Evolutionary conservation across 352 stramenopile species (phyloP).

Genomic region (Pythium coloratum): DNA sequence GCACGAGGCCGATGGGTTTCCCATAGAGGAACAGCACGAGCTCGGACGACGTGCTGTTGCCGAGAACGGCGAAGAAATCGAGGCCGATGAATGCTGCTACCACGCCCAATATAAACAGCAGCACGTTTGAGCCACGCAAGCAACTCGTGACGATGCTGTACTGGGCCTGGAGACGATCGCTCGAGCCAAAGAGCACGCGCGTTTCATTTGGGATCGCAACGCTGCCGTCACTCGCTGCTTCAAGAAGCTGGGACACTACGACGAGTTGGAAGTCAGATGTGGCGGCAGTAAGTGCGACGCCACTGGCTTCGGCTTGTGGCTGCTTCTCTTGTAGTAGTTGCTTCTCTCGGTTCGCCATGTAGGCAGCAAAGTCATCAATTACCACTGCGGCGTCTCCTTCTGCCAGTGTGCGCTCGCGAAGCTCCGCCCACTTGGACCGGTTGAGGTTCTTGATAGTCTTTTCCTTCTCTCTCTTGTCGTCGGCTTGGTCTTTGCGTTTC

Average conservation of each 20-base stretch:
- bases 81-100: conserved; percentile 28
- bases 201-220: conserved; percentile 20
- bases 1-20: conserved; percentile 27
- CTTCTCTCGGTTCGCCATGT: conserved; percentile 37
- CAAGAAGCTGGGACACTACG: neutral
- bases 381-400: conserved; percentile 4
- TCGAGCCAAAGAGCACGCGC: conserved; percentile 50
- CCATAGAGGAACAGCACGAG: conserved; percentile 37
- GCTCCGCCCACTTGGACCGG: conserved; percentile 61
- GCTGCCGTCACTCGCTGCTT: neutral
- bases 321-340: conserved; percentile 17
- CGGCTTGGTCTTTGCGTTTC: conserved; percentile 34
- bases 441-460: conserved; percentile 61
- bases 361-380: conserved; percentile 57
- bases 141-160: conserved; percentile 36
- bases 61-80: conserved; percentile 37
- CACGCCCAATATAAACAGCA: conserved; percentile 26
- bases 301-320: neutral
- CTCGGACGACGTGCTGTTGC: conserved; percentile 30
- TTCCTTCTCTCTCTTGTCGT: conserved; percentile 49
- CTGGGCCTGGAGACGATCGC: conserved; percentile 29
- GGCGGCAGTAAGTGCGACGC: conserved; percentile 5
- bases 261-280: conserved; percentile 11
- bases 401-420: conserved; percentile 41
- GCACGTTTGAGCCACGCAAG: conserved; percentile 36